These are phyloP conservation scores for Talaromyces albobiverticillius DNA, from an alignment of 2,329 filamentous ascomycete genomes.

Conservation along the genomic window DNA sequence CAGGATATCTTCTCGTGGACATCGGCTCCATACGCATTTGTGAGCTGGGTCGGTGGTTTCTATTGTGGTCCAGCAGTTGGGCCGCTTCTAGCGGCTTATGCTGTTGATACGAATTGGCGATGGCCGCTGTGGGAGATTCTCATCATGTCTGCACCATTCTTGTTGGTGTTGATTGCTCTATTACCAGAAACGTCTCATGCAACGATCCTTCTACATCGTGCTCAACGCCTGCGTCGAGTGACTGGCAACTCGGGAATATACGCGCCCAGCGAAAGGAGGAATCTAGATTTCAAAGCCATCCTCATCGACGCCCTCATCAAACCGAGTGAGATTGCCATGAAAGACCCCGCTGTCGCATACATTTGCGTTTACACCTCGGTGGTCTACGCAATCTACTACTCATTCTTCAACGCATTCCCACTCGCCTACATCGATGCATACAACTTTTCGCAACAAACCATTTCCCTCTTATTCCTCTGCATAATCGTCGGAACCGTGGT, in stretches of 20 bases:
- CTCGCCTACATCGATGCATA: constrained; percentile 26
- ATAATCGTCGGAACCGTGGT: constrained; percentile 36
- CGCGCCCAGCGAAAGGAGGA: constrained; percentile 57
- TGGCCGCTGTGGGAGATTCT: constrained; percentile 59
- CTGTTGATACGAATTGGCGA: constrained; percentile 55
- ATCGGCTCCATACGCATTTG: not conserved
- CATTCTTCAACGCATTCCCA: constrained; percentile 66
- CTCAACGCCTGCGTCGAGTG: constrained; percentile 59
- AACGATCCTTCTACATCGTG: constrained; percentile 64
- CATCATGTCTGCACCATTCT: constrained; percentile 58
- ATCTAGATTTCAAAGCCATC: constrained; percentile 4
- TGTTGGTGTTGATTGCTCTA: constrained; percentile 59
- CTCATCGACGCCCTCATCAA: constrained; percentile 24
- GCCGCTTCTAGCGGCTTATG: constrained; percentile 61
- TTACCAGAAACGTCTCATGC: constrained; percentile 63
- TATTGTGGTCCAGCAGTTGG: constrained; percentile 53
- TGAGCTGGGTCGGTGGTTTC: not conserved
- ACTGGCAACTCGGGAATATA: constrained; percentile 57
- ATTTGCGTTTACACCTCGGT: constrained; percentile 61
- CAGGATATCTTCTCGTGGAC: constrained; percentile 26
- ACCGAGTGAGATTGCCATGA: constrained; percentile 59
- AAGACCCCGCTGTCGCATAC: constrained; percentile 62
- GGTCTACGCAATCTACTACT: constrained; percentile 50
- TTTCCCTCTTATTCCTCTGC: constrained; percentile 1
- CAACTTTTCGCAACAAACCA: not conserved